These are phyloP conservation scores for Verticillium zaregamsianum DNA, from an alignment of 2,329 filamentous ascomycete genomes.

Conservation along the genomic window DNA sequence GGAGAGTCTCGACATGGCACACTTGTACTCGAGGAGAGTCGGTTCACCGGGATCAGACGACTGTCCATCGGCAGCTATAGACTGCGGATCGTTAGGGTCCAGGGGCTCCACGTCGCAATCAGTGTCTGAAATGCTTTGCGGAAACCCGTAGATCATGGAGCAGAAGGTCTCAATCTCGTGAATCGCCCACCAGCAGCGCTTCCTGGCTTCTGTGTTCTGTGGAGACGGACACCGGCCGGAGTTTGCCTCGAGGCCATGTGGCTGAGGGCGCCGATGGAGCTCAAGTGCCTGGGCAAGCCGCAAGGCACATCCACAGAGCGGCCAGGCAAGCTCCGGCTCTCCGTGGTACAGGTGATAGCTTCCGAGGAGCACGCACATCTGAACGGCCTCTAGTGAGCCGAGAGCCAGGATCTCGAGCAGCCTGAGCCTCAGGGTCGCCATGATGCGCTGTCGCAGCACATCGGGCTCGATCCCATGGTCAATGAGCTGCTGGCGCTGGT, in stretches of 20 bases:
- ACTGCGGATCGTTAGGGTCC: conserved; percentile 19
- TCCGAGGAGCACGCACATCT: conserved; percentile 29
- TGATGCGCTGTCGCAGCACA: neutral
- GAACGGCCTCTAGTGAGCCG: conserved; percentile 24
- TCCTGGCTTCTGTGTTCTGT: conserved; percentile 18
- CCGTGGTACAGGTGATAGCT: conserved; percentile 32
- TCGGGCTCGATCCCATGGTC: neutral
- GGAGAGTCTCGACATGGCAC: conserved; percentile 16
- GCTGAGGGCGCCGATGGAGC: conserved; percentile 18
- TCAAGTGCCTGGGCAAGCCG: conserved; percentile 29
- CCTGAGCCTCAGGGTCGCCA: neutral
- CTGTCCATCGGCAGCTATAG: neutral
- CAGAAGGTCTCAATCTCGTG: conserved; percentile 35
- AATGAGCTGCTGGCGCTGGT: neutral
- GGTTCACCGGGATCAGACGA: neutral
- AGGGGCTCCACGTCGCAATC: conserved; percentile 26
- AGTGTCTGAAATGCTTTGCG: conserved; percentile 22
- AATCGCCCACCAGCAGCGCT: conserved; percentile 35
- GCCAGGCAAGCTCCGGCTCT: conserved; percentile 29
- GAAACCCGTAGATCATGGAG: conserved; percentile 34
- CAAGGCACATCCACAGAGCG: conserved; percentile 29
- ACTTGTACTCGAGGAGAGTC: conserved; percentile 16
- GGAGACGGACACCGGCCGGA: neutral
- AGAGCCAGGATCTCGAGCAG: conserved; percentile 2
- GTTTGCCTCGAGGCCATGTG: neutral